Percentiles rank a stretch among this genome's conserved stretches.
Conservation (phyloP, 129 eudicot genomes). For the Flaveria bidentis region DNA sequence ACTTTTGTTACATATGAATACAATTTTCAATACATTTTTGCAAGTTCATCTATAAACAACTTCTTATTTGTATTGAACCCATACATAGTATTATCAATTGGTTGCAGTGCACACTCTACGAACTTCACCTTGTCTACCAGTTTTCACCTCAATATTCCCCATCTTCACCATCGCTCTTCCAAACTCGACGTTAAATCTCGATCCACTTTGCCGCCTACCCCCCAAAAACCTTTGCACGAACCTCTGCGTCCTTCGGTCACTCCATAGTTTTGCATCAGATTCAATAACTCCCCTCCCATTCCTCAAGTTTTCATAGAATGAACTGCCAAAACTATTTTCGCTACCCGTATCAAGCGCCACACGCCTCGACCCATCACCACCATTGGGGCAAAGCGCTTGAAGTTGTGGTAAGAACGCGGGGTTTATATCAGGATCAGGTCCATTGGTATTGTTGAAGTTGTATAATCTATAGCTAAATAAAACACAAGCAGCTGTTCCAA, state of each 20-base stretch:
- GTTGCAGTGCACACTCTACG: slow-evolving; percentile 60
- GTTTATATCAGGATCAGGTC: slow-evolving; percentile 51
- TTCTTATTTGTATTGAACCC: background rate
- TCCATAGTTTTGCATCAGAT: slow-evolving; percentile 61
- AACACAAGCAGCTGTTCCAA: slow-evolving; percentile 63
- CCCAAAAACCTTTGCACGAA: slow-evolving; percentile 55
- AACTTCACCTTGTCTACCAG: slow-evolving; percentile 62
- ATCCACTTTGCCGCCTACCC: slow-evolving; percentile 39
- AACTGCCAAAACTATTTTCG: slow-evolving; percentile 37
- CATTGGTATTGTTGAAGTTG: slow-evolving; percentile 49
- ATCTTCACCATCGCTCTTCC: slow-evolving; percentile 72
- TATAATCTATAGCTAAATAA: slow-evolving; percentile 59
- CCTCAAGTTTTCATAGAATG: slow-evolving; percentile 48
- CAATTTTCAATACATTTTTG: background rate
- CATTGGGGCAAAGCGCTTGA: slow-evolving; percentile 48
- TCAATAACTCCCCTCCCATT: slow-evolving; percentile 56
- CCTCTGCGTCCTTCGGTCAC: slow-evolving; percentile 41
- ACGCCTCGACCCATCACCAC: slow-evolving; percentile 34
- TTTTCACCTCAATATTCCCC: slow-evolving; percentile 56
- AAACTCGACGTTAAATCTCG: slow-evolving; percentile 49
- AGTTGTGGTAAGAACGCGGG: slow-evolving; percentile 48
- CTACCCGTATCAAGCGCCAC: slow-evolving; percentile 58
- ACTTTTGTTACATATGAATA: background rate
- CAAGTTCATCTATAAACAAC: background rate
- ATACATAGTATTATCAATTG: slow-evolving; percentile 31